Conservation (phyloP, 2,329 filamentous ascomycete species). For the Stagonosporopsis vannaccii region DNA sequence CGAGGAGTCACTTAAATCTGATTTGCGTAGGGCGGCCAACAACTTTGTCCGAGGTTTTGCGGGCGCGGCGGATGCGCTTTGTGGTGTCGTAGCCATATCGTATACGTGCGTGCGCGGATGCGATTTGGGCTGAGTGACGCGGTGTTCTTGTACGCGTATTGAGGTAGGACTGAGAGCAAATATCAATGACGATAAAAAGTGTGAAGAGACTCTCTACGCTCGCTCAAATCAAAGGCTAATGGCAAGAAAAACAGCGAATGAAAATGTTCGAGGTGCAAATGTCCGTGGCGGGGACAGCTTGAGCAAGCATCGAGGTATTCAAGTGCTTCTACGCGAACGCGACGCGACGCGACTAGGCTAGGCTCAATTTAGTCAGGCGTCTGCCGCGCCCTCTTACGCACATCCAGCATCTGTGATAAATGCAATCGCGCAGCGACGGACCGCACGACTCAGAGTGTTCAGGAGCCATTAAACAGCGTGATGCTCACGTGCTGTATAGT, state of each 20-base stretch:
- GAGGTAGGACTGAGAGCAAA: background rate
- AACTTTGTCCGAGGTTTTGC: slow-evolving; percentile 28
- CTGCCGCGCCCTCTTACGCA: background rate
- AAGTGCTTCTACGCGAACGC: slow-evolving; percentile 13
- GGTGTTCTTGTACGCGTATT: background rate
- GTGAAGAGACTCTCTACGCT: background rate
- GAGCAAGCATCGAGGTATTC: slow-evolving; percentile 1
- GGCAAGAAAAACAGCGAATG: background rate
- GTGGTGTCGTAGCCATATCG: background rate
- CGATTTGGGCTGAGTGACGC: background rate
- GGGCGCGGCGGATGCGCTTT: background rate
- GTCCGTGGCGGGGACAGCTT: slow-evolving; percentile 22
- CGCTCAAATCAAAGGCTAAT: background rate
- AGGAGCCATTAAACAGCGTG: background rate
- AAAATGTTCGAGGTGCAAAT: background rate
- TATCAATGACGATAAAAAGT: background rate
- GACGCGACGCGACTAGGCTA: slow-evolving; percentile 18
- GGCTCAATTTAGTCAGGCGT: background rate
- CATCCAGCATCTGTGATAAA: too few species aligned
- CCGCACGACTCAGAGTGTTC: too few species aligned
- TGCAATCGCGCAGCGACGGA: too few species aligned
- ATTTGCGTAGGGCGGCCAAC: slow-evolving; percentile 32
- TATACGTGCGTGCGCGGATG: background rate
- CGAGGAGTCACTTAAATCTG: slow-evolving; percentile 32
- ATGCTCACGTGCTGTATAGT: background rate